Base-by-base conservation (phyloP, 805 yeast species). In the Zygosaccharomyces lentus region DNA sequence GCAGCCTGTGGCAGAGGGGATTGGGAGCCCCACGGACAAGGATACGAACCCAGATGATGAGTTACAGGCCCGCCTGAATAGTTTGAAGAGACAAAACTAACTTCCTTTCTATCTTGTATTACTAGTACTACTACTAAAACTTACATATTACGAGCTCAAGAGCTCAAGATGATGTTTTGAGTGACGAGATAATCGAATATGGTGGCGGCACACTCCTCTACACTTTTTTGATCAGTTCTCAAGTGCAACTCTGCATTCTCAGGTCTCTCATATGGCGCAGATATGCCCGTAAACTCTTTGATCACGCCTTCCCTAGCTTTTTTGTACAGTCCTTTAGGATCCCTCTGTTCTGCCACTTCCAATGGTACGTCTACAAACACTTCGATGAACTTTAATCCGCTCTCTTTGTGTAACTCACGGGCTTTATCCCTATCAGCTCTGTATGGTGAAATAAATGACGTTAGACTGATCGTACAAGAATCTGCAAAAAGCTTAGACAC, bases 201-300 rank as follows among this genome's bases (percentile, higher is more conserved):
- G 53, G 75, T 70, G 55, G 76, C 68, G 26, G 95, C 96, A 59
- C 91, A 80, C 62, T 89, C 86, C 70, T 90, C 96, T 38, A 89
- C 78, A 34, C 84, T 69, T 45, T 74, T 70, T 57, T 80, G 74
- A 62, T 84, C 83, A 47, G 91, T 87, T 56, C 78, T 78, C 63
- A 90, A 70, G 62, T 84, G 90, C 49, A 90, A 74, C 70, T 90
- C 98, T 23, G 98, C 87, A 29, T 68, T 60, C 55, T 76, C 84
- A 41, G 98, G 98, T 2, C 86, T 93, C 73, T 90, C 98, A 66
- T 90, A 90, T 31, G 98, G 98, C 9, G 96, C 97, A 53, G 89
- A 82, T 47, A 90, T 84, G 47, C 98, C 98, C 12, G 98, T 90
- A 72, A 90, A 90, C 63, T 90, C 96, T 69, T 87, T 87, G 66